phyloP scores from a whole-genome alignment of 176 grass and related monocot species.

The Carex kokanica region DNA sequence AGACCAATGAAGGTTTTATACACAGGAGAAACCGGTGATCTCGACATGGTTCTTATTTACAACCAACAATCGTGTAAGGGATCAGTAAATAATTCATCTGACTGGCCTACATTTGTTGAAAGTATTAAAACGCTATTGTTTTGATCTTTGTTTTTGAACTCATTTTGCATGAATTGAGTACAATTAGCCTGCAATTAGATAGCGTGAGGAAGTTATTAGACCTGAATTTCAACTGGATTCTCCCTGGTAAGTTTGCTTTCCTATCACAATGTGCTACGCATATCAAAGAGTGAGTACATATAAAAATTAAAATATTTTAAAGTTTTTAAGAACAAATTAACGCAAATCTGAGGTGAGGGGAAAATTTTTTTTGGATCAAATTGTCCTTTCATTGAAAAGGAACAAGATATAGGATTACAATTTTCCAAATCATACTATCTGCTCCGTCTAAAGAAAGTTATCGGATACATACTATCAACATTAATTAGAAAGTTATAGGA shows the following conservation, averaged over 20 bases:
- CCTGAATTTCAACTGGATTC: constrained; percentile 51
- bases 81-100: not conserved
- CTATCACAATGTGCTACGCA: not conserved
- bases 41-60: constrained; percentile 54
- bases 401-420: no score
- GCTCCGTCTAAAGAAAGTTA: no score
- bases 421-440: no score
- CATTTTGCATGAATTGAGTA: not conserved
- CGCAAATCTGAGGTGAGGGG: no score
- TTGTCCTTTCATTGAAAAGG: no score
- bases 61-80: constrained; percentile 60
- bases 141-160: not conserved
- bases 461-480: no score
- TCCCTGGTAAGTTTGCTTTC: constrained; percentile 49
- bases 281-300: not conserved
- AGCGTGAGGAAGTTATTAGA: constrained; percentile 62
- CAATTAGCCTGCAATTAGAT: constrained; percentile 66
- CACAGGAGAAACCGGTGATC: constrained; percentile 63
- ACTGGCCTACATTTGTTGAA: not conserved
- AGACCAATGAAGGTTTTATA: constrained; percentile 55
- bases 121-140: constrained; percentile 1
- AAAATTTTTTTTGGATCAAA: no score
- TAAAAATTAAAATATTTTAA: not conserved
- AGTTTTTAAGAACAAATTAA: not conserved
- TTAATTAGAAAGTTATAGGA: no score